phyloP scores from a whole-genome alignment of 495 filamentous ascomycete species.

The Aspergillus nanangensis region DNA sequence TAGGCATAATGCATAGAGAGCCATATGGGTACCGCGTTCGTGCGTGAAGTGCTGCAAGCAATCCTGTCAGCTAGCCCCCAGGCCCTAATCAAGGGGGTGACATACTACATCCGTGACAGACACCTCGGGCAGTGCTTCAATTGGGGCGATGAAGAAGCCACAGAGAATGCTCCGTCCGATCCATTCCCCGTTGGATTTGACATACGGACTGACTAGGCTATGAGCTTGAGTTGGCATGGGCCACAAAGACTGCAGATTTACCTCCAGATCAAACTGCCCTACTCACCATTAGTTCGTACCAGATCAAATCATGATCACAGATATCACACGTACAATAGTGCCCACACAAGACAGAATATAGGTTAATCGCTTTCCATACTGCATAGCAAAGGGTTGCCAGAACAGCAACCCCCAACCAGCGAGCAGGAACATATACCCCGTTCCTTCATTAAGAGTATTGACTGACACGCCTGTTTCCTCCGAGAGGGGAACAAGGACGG shows the following conservation, averaged over 20 bases:
- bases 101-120: conserved; percentile 55
- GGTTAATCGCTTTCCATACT: conserved; percentile 61
- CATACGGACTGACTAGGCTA: conserved; percentile 33
- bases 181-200: conserved; percentile 54
- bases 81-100: not conserved
- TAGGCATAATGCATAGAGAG: conserved; percentile 59
- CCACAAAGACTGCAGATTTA: conserved; percentile 21
- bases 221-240: too few relatives aligned
- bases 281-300: too few relatives aligned
- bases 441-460: conserved; percentile 53
- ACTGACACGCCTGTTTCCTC: conserved; percentile 51
- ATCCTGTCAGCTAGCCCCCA: not conserved
- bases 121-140: conserved; percentile 60
- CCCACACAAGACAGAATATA: conserved; percentile 57
- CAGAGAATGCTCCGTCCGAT: conserved; percentile 56
- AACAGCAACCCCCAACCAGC: conserved; percentile 62
- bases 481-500: conserved; percentile 54
- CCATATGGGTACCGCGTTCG: conserved; percentile 61
- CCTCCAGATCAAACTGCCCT: conserved; percentile 39
- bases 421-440: conserved; percentile 60
- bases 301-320: too few relatives aligned
- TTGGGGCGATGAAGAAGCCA: conserved; percentile 62
- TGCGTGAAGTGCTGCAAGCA: conserved; percentile 62
- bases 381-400: conserved; percentile 64
- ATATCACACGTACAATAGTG: too few relatives aligned